Evolutionary conservation across 169 alveolate genomes (phyloP), one percentile per base, ranked within the genome.

Genomic region (Blepharisma undulans): DNA sequence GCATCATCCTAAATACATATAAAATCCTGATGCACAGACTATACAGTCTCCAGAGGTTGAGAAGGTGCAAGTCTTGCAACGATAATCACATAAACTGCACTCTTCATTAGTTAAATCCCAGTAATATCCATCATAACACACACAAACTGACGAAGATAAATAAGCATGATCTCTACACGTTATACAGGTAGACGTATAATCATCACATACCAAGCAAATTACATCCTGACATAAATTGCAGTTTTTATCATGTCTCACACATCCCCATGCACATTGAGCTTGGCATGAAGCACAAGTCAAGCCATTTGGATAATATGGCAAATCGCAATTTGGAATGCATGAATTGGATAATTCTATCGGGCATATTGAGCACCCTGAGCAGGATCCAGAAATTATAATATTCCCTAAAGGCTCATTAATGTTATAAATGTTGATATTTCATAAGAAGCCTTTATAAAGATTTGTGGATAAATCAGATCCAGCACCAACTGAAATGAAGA

Each of bases 191-290:
- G 87, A 21, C 12, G 87, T 30, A 33, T 29, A 79, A 7, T 79
- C 61, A 30, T 32, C 29, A 79, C 87, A 79, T 21, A 32, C 87
- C 25, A 25, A 27, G 34, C 87, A 79, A 79, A 29, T 29, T 25
- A 33, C 29, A 6, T 79, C 87, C 7, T 79, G 29, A 7, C 87
- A 79, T 33, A 79, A 33, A 33, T 79, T 79, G 60, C 87, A 79
- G 18, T 72, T 74, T 74, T 74, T 22, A 29, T 82, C 89, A 30
- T 59, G 2, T 78, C 86, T 78, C 10, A 82, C 89, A 8, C 89
- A 82, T 4, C 89, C 89, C 18, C 48, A 25, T 48, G 0, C 18
- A 30, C 89, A 82, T 19, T 36, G 34, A 34, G 89, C 0, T 25
- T 82, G 33, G 76, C 89, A 82, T 22, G 27, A 22, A 21, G n/a